Conservation (phyloP, 2,329 filamentous ascomycete genomes). For the Drechslerella coelobrocha region DNA sequence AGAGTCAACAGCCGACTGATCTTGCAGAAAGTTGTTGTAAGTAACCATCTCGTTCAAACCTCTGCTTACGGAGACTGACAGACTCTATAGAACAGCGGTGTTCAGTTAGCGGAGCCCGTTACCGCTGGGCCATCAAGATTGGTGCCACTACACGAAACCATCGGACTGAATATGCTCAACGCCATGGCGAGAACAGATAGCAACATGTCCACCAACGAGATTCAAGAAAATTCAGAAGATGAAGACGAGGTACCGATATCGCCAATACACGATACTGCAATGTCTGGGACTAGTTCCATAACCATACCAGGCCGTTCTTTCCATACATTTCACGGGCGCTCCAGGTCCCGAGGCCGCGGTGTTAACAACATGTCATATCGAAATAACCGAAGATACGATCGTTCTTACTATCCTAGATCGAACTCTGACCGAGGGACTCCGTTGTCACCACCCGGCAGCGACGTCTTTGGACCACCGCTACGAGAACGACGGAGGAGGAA, state of each 20-base stretch:
- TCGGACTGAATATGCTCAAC: conserved; percentile 48
- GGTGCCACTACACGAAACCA: conserved; percentile 52
- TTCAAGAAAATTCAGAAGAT: conserved; percentile 40
- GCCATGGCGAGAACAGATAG: conserved; percentile 37
- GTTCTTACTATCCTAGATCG: conserved; percentile 28
- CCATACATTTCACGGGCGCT: conserved; percentile 42
- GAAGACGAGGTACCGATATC: conserved; percentile 48
- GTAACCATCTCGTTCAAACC: not conserved
- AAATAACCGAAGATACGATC: conserved; percentile 36
- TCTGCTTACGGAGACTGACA: conserved; percentile 8
- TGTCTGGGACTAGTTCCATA: conserved; percentile 39
- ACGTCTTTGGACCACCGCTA: conserved; percentile 34
- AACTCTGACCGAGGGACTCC: conserved; percentile 47
- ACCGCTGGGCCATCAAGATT: conserved; percentile 51
- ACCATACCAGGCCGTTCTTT: conserved; percentile 42
- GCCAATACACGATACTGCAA: conserved; percentile 29
- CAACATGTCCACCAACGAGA: conserved; percentile 31
- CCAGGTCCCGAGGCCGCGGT: conserved; percentile 42
- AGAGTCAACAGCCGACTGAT: conserved; percentile 52
- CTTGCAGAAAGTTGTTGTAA: conserved; percentile 52
- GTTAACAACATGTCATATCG: conserved; percentile 43
- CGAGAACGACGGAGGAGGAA: conserved; percentile 42
- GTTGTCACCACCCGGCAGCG: conserved; percentile 42
- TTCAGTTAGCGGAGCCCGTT: conserved; percentile 52
- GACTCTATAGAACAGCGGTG: conserved; percentile 49